Conservation (phyloP, 805 yeast genomes). For the Blastobotrys chiropterorum region DNA sequence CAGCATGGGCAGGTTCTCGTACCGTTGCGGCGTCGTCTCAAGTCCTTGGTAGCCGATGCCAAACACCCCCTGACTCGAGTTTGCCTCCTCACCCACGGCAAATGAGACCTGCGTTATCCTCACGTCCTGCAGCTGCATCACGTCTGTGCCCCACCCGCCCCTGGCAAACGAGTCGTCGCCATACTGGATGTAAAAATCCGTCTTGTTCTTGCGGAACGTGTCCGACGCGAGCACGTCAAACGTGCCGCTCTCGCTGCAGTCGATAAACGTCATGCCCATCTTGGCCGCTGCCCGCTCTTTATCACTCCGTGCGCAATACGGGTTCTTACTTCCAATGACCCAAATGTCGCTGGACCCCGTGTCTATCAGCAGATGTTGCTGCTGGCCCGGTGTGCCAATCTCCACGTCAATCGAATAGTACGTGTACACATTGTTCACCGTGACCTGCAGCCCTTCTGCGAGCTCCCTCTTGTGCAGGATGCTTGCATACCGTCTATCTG, state of each 20-base stretch:
- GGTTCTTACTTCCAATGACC: constrained; percentile 47
- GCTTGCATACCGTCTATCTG: neutral
- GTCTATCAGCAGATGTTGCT: constrained; percentile 52
- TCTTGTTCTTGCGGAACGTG: constrained; percentile 21
- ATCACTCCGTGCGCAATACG: constrained; percentile 36
- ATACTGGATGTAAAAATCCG: constrained; percentile 26
- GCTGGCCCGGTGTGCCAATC: constrained; percentile 54
- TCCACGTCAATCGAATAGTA: constrained; percentile 29
- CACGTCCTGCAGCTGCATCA: constrained; percentile 44
- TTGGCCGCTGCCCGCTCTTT: too few relatives aligned
- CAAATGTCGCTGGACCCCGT: constrained; percentile 76
- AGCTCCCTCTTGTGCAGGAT: constrained; percentile 3
- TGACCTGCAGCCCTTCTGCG: constrained; percentile 13
- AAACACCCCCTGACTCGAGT: constrained; percentile 38
- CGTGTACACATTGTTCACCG: constrained; percentile 21
- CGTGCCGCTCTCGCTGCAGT: constrained; percentile 24
- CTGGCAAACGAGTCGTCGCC: constrained; percentile 44
- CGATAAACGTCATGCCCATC: constrained; percentile 9
- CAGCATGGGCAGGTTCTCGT: constrained; percentile 60
- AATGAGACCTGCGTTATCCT: constrained; percentile 38
- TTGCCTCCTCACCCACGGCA: constrained; percentile 46
- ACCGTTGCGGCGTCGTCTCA: constrained; percentile 26
- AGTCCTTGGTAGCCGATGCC: constrained; percentile 16
- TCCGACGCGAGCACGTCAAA: constrained; percentile 29
- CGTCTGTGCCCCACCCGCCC: constrained; percentile 62